These are phyloP conservation scores for Phenoliferia sp. DNA, from an alignment of 1,284 basidiomycete species.

Conservation along the genomic window DNA sequence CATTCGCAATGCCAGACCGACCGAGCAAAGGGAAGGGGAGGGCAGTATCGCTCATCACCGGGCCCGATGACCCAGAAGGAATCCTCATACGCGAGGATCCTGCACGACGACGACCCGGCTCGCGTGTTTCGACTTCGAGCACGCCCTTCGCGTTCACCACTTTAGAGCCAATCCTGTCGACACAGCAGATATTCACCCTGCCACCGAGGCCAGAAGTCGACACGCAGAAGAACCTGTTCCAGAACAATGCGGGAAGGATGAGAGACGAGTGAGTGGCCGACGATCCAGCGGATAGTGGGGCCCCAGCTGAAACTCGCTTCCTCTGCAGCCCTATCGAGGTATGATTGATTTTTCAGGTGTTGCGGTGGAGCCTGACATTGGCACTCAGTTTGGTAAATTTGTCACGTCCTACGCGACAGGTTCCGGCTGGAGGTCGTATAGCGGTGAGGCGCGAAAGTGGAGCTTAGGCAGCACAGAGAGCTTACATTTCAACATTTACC, in stretches of 20 bases:
- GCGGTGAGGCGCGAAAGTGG: background rate
- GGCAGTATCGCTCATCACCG: background rate
- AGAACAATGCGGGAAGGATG: constrained; percentile 9
- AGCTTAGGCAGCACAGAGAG: background rate
- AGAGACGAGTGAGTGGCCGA: constrained; percentile 8
- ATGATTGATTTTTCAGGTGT: background rate
- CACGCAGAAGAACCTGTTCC: constrained; percentile 1
- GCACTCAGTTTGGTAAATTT: constrained; percentile 24
- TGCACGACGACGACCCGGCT: background rate
- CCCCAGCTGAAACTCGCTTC: background rate
- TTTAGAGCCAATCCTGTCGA: background rate
- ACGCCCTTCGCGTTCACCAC: constrained; percentile 1
- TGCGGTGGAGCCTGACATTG: background rate
- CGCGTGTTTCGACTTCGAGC: constrained; percentile 2
- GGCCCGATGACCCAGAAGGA: background rate
- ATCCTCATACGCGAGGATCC: background rate
- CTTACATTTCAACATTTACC: background rate
- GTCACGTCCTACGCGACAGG: constrained; percentile 24
- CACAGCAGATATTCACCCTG: background rate
- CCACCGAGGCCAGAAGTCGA: background rate
- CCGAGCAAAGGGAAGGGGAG: background rate
- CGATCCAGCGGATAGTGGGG: background rate
- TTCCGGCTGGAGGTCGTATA: constrained; percentile 28
- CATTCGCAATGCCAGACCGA: no score
- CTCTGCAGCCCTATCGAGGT: constrained; percentile 23